Evolutionary conservation across 495 filamentous ascomycete genomes (phyloP), one percentile per base, ranked within the genome.

Genomic region (Podospora comata): DNA sequence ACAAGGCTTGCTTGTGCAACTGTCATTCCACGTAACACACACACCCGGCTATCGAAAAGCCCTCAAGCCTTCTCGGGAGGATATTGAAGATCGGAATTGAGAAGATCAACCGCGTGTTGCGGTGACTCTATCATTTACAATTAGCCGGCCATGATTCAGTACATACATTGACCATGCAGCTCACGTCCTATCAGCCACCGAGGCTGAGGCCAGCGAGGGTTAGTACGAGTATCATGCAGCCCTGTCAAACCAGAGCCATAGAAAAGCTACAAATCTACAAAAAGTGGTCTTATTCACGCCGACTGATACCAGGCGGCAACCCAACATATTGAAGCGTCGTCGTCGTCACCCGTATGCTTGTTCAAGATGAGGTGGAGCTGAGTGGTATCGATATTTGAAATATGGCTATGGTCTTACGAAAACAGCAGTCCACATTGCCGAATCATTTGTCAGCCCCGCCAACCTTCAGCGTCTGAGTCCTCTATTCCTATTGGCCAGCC

Each of bases 71-170:
- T 48, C 39, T 48, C 39, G 15, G 39, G 39, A 48, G 15, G 39
- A 48, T 48, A 48, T 48, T 48, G 13, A 48, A 18, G 39, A 48
- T 48, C 39, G 13, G 39, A 11, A 11, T 48, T 48, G 5, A 48
- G 15, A 13, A 3, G 56, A 20, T 16, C 23, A 61, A 28, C 11
- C 27, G 18, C 19, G 4, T 19, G 65, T 60, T 67, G 65, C 65
- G 65, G 65, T 67, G 65, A 60, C 65, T 18, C 48, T 67, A 61
- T 62, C 57, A 67, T 61, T 67, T 67, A 67, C 23, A 62, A 62
- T 34, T 62, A 62, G 27, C 27, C 60, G 60, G 27, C 18, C 20
- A 30, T 9, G 60, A 6, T 6, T 32, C 60, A 28, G 27, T 34
- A 18, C 27, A n/a, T 34, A 18, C 27, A n/a, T 0, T 26, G 16